These are phyloP conservation scores for Eryngium alpinum DNA, from an alignment of 140 eudicot genomes.

Conservation along the genomic window DNA sequence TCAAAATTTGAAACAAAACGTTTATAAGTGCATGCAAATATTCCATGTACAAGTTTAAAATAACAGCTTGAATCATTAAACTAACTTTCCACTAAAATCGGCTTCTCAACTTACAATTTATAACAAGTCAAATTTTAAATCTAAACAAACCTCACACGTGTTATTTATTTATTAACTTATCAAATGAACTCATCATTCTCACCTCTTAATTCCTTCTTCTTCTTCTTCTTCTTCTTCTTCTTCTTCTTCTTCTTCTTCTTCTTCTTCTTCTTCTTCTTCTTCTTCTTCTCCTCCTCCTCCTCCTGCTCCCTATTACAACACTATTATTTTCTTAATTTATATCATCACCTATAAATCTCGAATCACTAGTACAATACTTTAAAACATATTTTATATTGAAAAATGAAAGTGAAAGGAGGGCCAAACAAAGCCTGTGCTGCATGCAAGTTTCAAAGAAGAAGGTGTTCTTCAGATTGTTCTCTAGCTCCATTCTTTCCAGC, in stretches of 20 bases:
- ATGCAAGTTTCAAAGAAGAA: slow-evolving; percentile 68
- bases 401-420: slow-evolving; percentile 53
- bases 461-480: slow-evolving; percentile 43
- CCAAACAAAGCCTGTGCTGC: slow-evolving; percentile 74
- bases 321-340: neutral
- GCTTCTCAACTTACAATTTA: slow-evolving; percentile 1
- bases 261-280: neutral
- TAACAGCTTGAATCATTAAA: slow-evolving; percentile 2
- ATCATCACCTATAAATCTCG: neutral
- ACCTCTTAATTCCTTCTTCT: neutral
- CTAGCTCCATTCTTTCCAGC: slow-evolving; percentile 73
- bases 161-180: neutral
- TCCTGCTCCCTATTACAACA: neutral
- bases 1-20: too few species aligned
- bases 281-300: too few species aligned
- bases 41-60: neutral
- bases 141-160: slow-evolving; percentile 16
- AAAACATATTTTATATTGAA: neutral
- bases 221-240: neutral
- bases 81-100: slow-evolving; percentile 11
- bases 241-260: neutral
- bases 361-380: neutral
- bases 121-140: neutral
- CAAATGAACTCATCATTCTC: slow-evolving; percentile 1
- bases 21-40: too few species aligned